Evolutionary conservation across 805 yeast genomes (phyloP).

Genomic region (Candida pseudoglaebosa): DNA sequence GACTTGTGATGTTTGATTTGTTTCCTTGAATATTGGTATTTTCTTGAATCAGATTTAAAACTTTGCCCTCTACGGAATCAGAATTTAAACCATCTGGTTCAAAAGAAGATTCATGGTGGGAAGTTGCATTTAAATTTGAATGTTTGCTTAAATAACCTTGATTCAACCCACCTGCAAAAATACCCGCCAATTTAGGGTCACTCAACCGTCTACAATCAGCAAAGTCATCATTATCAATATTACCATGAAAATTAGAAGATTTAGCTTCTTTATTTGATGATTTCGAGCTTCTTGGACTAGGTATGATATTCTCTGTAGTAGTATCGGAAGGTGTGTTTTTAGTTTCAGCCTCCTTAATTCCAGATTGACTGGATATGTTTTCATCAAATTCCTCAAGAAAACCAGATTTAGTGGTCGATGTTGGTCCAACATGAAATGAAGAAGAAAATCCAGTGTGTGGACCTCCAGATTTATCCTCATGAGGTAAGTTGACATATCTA

Average conservation of each 20-base stretch:
- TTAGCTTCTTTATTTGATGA: neutral
- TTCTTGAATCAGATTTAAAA: neutral
- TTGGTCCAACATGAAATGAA: neutral
- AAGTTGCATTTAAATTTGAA: neutral
- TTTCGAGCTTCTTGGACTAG: neutral
- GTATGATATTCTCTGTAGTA: neutral
- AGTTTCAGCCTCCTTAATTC: neutral
- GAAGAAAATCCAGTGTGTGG: neutral
- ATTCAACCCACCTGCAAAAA: neutral
- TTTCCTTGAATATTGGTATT: neutral
- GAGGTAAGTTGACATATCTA: neutral
- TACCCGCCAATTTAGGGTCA: neutral
- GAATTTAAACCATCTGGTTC: neutral
- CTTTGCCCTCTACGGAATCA: neutral
- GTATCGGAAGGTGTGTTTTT: neutral
- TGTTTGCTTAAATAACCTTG: neutral
- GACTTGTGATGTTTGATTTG: neutral
- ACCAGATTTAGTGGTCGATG: neutral
- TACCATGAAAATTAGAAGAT: neutral
- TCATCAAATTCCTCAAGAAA: conserved; percentile 3
- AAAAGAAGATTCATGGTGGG: neutral
- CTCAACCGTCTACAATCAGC: neutral
- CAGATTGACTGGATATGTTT: neutral
- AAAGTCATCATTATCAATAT: neutral
- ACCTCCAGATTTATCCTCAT: neutral